Evolutionary conservation across 2,329 filamentous ascomycete genomes (phyloP).

Genomic region (Boeremia exigua): DNA sequence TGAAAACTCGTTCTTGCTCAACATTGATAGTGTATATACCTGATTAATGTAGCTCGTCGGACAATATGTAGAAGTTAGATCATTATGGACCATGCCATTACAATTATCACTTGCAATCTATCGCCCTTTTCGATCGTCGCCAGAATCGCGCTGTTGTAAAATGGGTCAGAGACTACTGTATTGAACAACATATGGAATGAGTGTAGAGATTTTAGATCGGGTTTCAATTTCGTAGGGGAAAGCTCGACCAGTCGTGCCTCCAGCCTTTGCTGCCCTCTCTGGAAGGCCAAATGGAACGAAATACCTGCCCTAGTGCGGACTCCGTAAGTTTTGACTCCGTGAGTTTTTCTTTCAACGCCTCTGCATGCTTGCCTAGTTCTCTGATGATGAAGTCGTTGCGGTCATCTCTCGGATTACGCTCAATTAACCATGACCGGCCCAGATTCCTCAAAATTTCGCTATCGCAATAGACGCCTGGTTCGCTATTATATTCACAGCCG

Average conservation of each 20-base stretch:
- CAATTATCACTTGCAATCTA: too few species aligned
- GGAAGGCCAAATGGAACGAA: constrained; percentile 20
- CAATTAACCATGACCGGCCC: constrained; percentile 32
- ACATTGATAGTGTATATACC: too few species aligned
- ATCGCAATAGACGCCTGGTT: background rate
- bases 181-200: too few species aligned
- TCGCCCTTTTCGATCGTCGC: too few species aligned
- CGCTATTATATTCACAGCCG: constrained; percentile 10
- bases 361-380: constrained; percentile 21
- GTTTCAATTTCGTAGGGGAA: constrained; percentile 18
- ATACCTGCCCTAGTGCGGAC: constrained; percentile 9
- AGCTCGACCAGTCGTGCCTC: constrained; percentile 31
- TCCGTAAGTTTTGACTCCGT: background rate
- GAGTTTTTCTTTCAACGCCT: constrained; percentile 2
- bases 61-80: too few species aligned
- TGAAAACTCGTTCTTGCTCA: too few species aligned
- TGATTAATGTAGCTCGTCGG: too few species aligned
- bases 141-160: too few species aligned
- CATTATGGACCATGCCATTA: too few species aligned
- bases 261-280: constrained; percentile 22
- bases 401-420: constrained; percentile 22
- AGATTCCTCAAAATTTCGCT: constrained; percentile 10
- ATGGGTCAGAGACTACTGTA: too few species aligned
- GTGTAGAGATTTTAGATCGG: too few species aligned
- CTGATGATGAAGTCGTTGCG: constrained; percentile 20